phyloP scores from a whole-genome alignment of 768 basidiomycete genomes.

The Leccinum uliginosum region DNA sequence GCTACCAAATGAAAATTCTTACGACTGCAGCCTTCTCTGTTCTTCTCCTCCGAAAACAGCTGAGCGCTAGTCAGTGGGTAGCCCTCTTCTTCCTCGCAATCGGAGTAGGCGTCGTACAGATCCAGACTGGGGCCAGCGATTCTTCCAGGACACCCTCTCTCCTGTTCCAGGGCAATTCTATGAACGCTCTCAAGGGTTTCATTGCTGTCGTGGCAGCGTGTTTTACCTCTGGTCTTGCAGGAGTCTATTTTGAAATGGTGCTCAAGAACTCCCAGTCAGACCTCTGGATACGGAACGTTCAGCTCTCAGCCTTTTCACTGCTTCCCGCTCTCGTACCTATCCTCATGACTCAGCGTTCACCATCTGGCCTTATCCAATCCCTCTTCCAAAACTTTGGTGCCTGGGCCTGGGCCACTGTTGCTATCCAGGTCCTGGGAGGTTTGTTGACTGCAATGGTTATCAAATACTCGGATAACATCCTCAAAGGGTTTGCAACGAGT shows the following conservation, averaged over 20 bases:
- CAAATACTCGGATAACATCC: constrained; percentile 88
- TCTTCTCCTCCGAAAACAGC: constrained; percentile 68
- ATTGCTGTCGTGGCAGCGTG: constrained; percentile 87
- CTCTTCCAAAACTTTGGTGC: constrained; percentile 83
- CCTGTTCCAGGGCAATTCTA: constrained; percentile 44
- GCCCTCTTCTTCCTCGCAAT: constrained; percentile 80
- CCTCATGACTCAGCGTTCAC: constrained; percentile 46
- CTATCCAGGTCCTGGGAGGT: constrained; percentile 87
- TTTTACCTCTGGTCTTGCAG: constrained; percentile 92
- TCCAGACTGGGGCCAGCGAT: constrained; percentile 47
- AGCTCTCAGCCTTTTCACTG: constrained; percentile 90
- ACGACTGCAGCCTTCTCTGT: constrained; percentile 91
- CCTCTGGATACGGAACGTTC: constrained; percentile 95
- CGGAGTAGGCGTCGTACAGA: constrained; percentile 87
- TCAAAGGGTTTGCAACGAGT: constrained; percentile 94
- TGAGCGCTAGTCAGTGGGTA: constrained; percentile 76
- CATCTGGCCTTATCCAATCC: constrained; percentile 39
- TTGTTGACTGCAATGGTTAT: constrained; percentile 91
- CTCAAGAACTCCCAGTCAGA: constrained; percentile 86
- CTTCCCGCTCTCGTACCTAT: constrained; percentile 83
- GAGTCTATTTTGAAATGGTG: constrained; percentile 98
- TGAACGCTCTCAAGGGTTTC: constrained; percentile 85
- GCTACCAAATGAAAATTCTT: constrained; percentile 96
- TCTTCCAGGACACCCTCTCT: constrained; percentile 27
- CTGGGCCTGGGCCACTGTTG: constrained; percentile 90